These are phyloP conservation scores for Cardamine resedifolia DNA, from an alignment of 345 rosid species.

Conservation along the genomic window DNA sequence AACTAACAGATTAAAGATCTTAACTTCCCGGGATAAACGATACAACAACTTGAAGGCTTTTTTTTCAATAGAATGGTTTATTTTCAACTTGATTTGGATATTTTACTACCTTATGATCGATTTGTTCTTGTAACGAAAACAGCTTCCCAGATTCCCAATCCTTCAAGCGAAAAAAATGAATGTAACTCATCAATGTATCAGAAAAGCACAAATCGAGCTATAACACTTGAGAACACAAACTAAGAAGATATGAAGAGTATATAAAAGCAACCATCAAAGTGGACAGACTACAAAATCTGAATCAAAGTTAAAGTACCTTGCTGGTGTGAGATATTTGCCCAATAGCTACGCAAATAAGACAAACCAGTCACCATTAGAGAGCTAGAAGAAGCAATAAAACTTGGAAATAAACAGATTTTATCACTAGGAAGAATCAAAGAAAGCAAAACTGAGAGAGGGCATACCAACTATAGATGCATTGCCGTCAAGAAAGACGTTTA, in stretches of 20 bases:
- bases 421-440: not conserved
- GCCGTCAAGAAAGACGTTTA: slow-evolving; percentile 62
- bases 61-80: too few species aligned
- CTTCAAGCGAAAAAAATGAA: slow-evolving; percentile 29
- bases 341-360: slow-evolving; percentile 45
- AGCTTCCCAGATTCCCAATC: slow-evolving; percentile 69
- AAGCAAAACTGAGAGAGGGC: not conserved
- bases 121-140: slow-evolving; percentile 78
- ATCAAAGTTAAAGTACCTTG: slow-evolving; percentile 50
- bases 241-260: not conserved
- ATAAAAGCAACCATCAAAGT: slow-evolving; percentile 11
- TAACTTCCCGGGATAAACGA: not conserved
- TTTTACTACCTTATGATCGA: slow-evolving; percentile 69
- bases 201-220: not conserved
- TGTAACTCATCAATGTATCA: not conserved
- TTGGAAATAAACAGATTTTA: not conserved
- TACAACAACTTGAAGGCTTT: not conserved
- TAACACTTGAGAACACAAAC: not conserved
- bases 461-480: slow-evolving; percentile 60
- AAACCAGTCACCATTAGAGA: slow-evolving; percentile 17
- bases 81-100: not conserved
- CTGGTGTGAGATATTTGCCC: slow-evolving; percentile 70
- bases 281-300: not conserved
- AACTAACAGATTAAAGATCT: slow-evolving; percentile 18
- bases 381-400: slow-evolving; percentile 9